These are phyloP conservation scores for Amanita pseudoporphyria DNA, from an alignment of 768 basidiomycete genomes.

Conservation along the genomic window DNA sequence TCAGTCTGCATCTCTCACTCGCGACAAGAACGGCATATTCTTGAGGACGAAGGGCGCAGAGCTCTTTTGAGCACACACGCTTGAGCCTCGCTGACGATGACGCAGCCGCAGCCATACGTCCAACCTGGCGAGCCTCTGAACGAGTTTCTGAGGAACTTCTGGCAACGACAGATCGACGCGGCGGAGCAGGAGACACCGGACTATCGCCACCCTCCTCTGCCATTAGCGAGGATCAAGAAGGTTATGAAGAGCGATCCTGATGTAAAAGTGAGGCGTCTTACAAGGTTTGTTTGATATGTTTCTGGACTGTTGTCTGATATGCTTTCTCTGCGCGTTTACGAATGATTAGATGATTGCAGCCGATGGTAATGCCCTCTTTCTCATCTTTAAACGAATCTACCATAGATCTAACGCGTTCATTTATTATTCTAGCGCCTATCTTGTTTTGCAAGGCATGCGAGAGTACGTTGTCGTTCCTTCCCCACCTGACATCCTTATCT, in stretches of 20 bases:
- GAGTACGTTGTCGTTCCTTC: conserved; percentile 47
- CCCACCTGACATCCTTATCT: background rate
- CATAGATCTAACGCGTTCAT: background rate
- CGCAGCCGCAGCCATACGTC: conserved; percentile 48
- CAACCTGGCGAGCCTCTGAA: conserved; percentile 81
- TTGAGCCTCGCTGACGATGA: background rate
- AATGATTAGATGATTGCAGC: conserved; percentile 86
- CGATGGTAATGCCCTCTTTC: conserved; percentile 49
- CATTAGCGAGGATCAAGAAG: conserved; percentile 95
- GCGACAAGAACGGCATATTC: background rate
- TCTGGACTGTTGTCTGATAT: background rate
- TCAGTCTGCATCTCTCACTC: too few species aligned
- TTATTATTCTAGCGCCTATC: conserved; percentile 60
- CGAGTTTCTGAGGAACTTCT: conserved; percentile 79
- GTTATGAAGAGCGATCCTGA: conserved; percentile 99
- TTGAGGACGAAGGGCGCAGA: background rate
- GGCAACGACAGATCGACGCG: conserved; percentile 80
- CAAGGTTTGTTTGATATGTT: background rate
- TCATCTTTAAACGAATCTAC: conserved; percentile 9
- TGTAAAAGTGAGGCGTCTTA: conserved; percentile 63
- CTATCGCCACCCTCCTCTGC: conserved; percentile 80
- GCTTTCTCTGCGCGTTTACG: conserved; percentile 1
- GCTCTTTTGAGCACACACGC: background rate
- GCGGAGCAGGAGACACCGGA: conserved; percentile 87
- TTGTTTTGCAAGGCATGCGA: conserved; percentile 98